phyloP scores from a whole-genome alignment of 176 grass and related monocot species.

The Miscanthus lutarioriparius region DNA sequence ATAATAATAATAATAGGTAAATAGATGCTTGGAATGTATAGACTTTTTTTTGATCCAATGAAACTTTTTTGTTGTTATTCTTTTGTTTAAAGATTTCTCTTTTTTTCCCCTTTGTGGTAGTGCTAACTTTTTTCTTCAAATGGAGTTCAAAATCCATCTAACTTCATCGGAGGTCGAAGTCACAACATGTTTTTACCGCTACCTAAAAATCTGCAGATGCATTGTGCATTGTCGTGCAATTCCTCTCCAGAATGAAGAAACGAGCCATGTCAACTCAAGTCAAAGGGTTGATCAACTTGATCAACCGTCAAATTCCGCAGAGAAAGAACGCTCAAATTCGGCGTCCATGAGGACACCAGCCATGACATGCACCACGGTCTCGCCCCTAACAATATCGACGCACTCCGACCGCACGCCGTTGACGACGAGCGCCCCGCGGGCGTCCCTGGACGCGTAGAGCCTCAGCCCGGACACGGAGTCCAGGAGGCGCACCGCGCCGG shows the following conservation, averaged over 20 bases:
- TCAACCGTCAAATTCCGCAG: constrained; percentile 34
- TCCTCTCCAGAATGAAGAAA: neutral
- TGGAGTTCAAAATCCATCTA: neutral
- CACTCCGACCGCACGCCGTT: constrained; percentile 77
- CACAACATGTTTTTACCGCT: neutral
- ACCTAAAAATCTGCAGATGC: neutral
- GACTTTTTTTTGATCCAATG: neutral
- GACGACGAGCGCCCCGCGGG: constrained; percentile 55
- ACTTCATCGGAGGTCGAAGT: neutral
- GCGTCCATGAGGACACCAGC: constrained; percentile 76
- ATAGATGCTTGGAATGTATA: neutral
- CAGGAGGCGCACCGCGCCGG: constrained; percentile 7
- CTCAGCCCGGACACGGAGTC: constrained; percentile 74
- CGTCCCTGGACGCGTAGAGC: constrained; percentile 54
- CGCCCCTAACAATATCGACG: constrained; percentile 58
- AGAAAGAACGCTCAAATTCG: constrained; percentile 78
- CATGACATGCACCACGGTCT: constrained; percentile 68
- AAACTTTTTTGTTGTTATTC: neutral
- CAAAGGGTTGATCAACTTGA: neutral
- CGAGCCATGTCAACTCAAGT: neutral
- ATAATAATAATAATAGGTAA: too few species aligned
- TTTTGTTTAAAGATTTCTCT: neutral
- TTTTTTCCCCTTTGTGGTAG: too few species aligned
- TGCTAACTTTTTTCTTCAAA: neutral
- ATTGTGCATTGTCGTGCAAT: neutral